Evolutionary conservation across 192 early-diverging fungal species (phyloP).

Genomic region (Rhizophagus sp.): DNA sequence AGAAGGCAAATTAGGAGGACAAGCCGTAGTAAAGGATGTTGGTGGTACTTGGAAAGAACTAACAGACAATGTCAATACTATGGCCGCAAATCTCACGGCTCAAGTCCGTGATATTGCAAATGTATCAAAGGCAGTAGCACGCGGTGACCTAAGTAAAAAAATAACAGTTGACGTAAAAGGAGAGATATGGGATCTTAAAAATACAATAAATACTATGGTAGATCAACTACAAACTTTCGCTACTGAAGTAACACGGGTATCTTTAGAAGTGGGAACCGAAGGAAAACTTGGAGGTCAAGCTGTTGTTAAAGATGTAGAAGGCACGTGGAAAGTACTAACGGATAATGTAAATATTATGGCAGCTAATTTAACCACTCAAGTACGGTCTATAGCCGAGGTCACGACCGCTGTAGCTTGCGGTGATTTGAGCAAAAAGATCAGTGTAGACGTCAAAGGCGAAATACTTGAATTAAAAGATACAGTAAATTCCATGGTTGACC

Average conservation of each 20-base stretch:
- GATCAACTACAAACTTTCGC: slow-evolving; percentile 63
- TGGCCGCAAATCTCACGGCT: slow-evolving; percentile 67
- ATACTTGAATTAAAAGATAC: slow-evolving; percentile 53
- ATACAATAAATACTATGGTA: slow-evolving; percentile 74
- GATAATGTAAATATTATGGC: slow-evolving; percentile 69
- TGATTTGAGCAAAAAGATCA: slow-evolving; percentile 53
- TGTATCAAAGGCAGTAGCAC: slow-evolving; percentile 63
- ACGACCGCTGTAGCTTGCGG: slow-evolving; percentile 59
- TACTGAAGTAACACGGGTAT: slow-evolving; percentile 58
- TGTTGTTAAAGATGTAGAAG: slow-evolving; percentile 52
- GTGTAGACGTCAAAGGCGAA: slow-evolving; percentile 53
- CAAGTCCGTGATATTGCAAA: slow-evolving; percentile 70
- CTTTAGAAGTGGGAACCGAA: slow-evolving; percentile 55
- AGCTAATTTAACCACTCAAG: slow-evolving; percentile 53
- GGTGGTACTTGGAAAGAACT: slow-evolving; percentile 70
- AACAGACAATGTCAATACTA: slow-evolving; percentile 66
- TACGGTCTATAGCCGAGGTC: slow-evolving; percentile 60
- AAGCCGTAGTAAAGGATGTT: slow-evolving; percentile 56
- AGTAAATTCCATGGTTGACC: slow-evolving; percentile 59
- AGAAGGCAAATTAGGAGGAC: slow-evolving; percentile 54
- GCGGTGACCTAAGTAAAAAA: slow-evolving; percentile 67
- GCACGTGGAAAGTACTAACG: slow-evolving; percentile 67
- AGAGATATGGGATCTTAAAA: slow-evolving; percentile 68
- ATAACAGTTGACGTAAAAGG: slow-evolving; percentile 65
- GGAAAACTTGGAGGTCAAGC: slow-evolving; percentile 58